Evolutionary conservation across 1,139 yeast genomes (phyloP), one percentile per base, ranked within the genome.

Genomic region (Pneumocystis wakefieldiae): DNA sequence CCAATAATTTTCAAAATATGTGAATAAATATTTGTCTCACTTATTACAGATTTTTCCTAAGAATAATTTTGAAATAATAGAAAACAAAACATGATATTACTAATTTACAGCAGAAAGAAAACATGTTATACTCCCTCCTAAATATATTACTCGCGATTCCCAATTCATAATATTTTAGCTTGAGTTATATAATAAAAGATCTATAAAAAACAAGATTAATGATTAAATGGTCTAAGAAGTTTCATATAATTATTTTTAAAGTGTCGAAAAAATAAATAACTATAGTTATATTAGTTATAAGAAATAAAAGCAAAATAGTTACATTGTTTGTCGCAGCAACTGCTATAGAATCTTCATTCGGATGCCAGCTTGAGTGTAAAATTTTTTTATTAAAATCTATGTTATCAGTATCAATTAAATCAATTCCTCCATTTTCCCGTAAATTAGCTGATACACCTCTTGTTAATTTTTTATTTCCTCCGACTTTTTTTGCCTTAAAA

Each of bases 291-390:
- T 15, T 29, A 59, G 32, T 41, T 36, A 32, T n/a, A 58, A 37
- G 17, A 42, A 88, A 84, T 64, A 88, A n/a, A 32, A n/a, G 3
- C 4, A 17, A 83, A 73, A 85, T 85, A 68, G 86, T 86, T 72
- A 88, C 81, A 76, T 94, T 94, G 77, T 94, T 94, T 36, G 99
- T 94, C 39, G 98, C 98, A 62, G 97, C 98, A 72, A 94, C 88
- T 59, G 98, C 98, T 69, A 94, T 96, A 62, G 95, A 86, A 76
- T 92, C 89, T 77, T 94, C 98, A 71, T 80, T 81, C 68, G 98
- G 98, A 78, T 94, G 98, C 98, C 99, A 94, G 73, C 97, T 90
- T 75, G 90, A 80, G 77, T 92, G 97, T 75, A 92, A 81, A 68
- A 94, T 91, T 76, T 90, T 87, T 81, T 91, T 91, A 75, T 91